Conservation (phyloP, 208 protist species). For the Crithidia brevicula region DNA sequence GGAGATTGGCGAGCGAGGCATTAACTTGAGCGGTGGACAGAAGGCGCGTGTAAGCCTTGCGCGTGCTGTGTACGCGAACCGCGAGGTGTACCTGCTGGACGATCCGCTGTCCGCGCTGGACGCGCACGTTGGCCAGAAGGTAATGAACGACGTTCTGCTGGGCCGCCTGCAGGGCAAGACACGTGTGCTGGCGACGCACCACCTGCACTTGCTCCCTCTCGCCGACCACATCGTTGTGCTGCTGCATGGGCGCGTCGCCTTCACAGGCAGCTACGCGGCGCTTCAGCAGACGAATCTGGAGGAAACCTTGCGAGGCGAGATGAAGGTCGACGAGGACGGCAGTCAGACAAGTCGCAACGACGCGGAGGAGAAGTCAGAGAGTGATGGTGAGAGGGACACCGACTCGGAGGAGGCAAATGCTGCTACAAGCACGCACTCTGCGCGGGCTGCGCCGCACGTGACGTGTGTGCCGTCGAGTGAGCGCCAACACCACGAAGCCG, state of each 20-base stretch:
- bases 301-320: neutral
- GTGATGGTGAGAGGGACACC: constrained; percentile 15
- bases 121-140: constrained; percentile 68
- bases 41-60: constrained; percentile 87
- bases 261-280: constrained; percentile 39
- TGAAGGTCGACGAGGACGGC: neutral
- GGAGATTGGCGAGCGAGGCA: constrained; percentile 89
- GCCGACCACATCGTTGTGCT: constrained; percentile 91
- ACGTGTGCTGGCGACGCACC: constrained; percentile 94
- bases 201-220: constrained; percentile 86
- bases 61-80: constrained; percentile 85
- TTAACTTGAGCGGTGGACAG: constrained; percentile 91
- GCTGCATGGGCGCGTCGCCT: constrained; percentile 56
- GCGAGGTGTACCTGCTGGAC: constrained; percentile 91
- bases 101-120: constrained; percentile 94
- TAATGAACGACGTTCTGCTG: constrained; percentile 55
- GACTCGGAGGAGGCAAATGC: neutral
- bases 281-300: constrained; percentile 40
- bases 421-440: neutral
- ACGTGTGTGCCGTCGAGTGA: neutral
- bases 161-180: constrained; percentile 83
- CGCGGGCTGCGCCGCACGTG: neutral
- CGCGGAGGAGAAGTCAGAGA: neutral
- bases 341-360: neutral
- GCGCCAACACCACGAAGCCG: neutral